These are phyloP conservation scores for Hirsutella minnesotensis DNA, from an alignment of 2,329 filamentous ascomycete genomes.

Conservation along the genomic window DNA sequence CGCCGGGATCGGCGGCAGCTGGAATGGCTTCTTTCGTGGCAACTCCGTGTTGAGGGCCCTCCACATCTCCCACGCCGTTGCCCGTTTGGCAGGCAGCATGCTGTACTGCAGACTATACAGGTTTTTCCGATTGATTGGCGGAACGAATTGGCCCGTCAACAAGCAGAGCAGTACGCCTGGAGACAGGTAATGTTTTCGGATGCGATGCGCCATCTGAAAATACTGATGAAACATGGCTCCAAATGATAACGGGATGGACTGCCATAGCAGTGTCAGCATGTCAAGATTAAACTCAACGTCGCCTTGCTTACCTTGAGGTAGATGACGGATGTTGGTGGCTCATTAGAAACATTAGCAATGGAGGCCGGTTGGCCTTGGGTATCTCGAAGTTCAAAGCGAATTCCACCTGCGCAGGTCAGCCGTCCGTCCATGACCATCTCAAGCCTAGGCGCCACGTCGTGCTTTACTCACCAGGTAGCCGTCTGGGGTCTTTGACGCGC, in stretches of 20 bases:
- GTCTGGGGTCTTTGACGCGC: slow-evolving; percentile 79
- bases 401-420: slow-evolving; percentile 34
- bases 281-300: too few relatives aligned
- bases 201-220: slow-evolving; percentile 83
- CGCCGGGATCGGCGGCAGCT: slow-evolving; percentile 20
- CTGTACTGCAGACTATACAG: slow-evolving; percentile 95
- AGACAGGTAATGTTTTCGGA: slow-evolving; percentile 90
- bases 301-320: slow-evolving; percentile 57
- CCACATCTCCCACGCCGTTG: slow-evolving; percentile 82
- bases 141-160: slow-evolving; percentile 82
- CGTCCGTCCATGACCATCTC: not conserved
- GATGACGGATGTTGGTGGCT: slow-evolving; percentile 67
- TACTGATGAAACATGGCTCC: slow-evolving; percentile 96
- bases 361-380: slow-evolving; percentile 39
- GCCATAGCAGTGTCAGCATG: not conserved
- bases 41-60: slow-evolving; percentile 45
- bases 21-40: slow-evolving; percentile 31
- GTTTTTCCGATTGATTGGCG: slow-evolving; percentile 87
- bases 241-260: slow-evolving; percentile 83
- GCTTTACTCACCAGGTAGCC: slow-evolving; percentile 59
- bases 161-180: slow-evolving; percentile 80
- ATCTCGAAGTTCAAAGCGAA: slow-evolving; percentile 82
- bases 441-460: not conserved
- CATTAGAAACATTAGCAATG: slow-evolving; percentile 26
- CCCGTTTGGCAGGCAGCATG: slow-evolving; percentile 79